Evolutionary conservation across 306 rosid genomes (phyloP), one percentile per base, ranked within the genome.

Genomic region (Vigna radiata): DNA sequence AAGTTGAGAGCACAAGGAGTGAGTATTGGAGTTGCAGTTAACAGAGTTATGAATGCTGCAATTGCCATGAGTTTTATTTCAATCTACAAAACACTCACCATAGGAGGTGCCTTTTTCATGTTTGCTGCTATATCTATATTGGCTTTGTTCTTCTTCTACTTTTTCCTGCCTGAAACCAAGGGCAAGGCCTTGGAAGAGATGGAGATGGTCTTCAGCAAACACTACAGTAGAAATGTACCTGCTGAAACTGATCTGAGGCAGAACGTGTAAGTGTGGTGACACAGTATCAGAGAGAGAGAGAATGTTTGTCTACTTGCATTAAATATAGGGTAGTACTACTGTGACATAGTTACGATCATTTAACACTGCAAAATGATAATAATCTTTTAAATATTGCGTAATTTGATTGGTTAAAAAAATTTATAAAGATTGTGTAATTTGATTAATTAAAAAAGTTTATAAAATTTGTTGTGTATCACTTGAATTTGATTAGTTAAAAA

Each of bases 121-220:
- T 93, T 89, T 77, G 82, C 87, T 7, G 93, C 86, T 5, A 65
- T 90, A 3, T 79, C 91, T 16, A 58, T 84, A 7, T 44, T 88
- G n/a, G 92, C 96, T 46, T 81, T 88, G 88, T 0, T 70, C 1
- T 93, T 90, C 84, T 89, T 93, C 84, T 93, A 48, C 16, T 84
- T 82, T 65, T 87, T 65, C 33, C 52, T 87, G 48, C 97, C 97
- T 5, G 97, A 93, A 84, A 93, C 94, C 36, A 89, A 87, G 50
- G 94, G 96, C 41, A 83, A 27, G 71, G 27, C 92, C 3, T 84
- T 93, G 91, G 97, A 93, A 56, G 96, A 90, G 65, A 84, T 93
- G 85, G 97, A 90, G 78, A 8, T 15, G 72, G 80, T 93, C 33
- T 93, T 93, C 47, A 64, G 58, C 50, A 80, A 67, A 49, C 81